Evolutionary conservation across 1,139 yeast species (phyloP), one percentile per base, ranked within the genome.

Genomic region (Yamadazyma blattariae): DNA sequence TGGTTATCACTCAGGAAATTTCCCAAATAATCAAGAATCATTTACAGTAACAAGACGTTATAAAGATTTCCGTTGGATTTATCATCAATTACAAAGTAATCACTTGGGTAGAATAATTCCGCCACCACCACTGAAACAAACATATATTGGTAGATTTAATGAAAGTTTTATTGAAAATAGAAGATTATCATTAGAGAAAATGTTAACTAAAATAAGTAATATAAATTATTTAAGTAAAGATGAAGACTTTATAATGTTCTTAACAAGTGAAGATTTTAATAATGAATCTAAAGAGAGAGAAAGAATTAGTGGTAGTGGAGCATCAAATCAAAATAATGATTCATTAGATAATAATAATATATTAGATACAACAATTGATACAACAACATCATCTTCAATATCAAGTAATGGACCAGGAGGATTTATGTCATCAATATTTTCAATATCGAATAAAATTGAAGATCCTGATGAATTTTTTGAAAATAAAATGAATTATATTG

Each of bases 61-160:
- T 57, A 76, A 80, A 41, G 96, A 88, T 55, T 88, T 88, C 59
- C 67, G 75, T 67, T 69, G 97, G 97, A 71, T 92, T 19, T 90
- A 88, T 58, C 88, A 88, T 48, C 96, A 92, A 49, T 67, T 92
- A 23, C 88, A 86, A 52, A 77, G 77, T 45, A 87, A 83, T 49
- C 89, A 92, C 53, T 95, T 96, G 21, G 98, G 98, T 1, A 70
- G 76, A 39, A 83, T 94, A 27, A 82, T 94, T 19, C 98, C 98
- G 1, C 96, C 98, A 0, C 97, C 98, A 9, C 98, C 99, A 1
- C 87, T 88, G 25, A 94, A 94, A 54, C 97, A 92, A 58, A 86
- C 88, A 0, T 68, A 67, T 36, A 83, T 90, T 39, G 97, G 96
- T 3, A 70, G 95, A 45, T 84, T 83, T 60, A 87, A 88, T 51